Conservation (phyloP, 805 yeast genomes). For the Cephaloascus albidus region DNA sequence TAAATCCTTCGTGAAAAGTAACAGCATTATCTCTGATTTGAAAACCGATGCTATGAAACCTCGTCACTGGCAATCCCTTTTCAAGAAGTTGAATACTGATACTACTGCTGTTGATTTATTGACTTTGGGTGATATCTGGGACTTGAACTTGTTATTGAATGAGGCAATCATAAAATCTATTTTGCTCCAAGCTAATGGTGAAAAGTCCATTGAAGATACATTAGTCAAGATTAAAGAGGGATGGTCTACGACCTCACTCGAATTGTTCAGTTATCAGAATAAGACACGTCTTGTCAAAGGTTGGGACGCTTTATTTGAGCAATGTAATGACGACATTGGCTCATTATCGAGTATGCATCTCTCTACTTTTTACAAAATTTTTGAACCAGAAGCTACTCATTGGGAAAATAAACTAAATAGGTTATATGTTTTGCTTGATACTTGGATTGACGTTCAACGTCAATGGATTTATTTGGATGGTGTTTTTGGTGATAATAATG, state of each 20-base stretch:
- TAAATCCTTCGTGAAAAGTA: constrained; percentile 26
- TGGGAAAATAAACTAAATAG: constrained; percentile 50
- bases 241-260: constrained; percentile 51
- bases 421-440: constrained; percentile 43
- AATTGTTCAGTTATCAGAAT: constrained; percentile 40
- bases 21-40: constrained; percentile 32
- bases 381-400: constrained; percentile 45
- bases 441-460: constrained; percentile 81
- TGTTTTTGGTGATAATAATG: constrained; percentile 52
- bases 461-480: constrained; percentile 85
- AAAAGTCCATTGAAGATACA: constrained; percentile 52
- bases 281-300: constrained; percentile 50
- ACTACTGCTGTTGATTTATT: constrained; percentile 13
- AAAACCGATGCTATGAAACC: constrained; percentile 47
- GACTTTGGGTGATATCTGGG: constrained; percentile 54
- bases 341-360: constrained; percentile 60
- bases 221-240: constrained; percentile 36
- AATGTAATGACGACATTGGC: constrained; percentile 50
- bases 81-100: constrained; percentile 20
- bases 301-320: constrained; percentile 57
- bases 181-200: constrained; percentile 62
- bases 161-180: constrained; percentile 36
- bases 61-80: constrained; percentile 58
- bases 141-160: constrained; percentile 37
- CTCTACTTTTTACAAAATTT: constrained; percentile 51